A percentile compares a stretch with the other conserved stretches of the same genome.
Evolutionary conservation across 2,329 filamentous ascomycete genomes (phyloP).

Genomic region (Colletotrichum eremochloae): DNA sequence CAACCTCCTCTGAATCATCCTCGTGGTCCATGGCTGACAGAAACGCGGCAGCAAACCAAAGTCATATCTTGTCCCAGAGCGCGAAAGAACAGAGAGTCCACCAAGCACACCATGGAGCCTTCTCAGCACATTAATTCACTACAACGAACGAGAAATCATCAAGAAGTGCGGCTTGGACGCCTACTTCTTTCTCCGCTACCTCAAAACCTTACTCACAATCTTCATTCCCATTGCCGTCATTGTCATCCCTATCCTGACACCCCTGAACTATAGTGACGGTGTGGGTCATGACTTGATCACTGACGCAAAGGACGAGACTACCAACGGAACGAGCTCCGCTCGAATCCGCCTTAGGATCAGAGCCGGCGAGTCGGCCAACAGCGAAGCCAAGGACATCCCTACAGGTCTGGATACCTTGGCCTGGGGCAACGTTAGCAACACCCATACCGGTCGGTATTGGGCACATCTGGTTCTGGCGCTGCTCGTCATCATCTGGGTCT

Average conservation of each 20-base stretch:
- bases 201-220: slow-evolving; percentile 83
- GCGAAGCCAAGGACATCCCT: slow-evolving; percentile 1
- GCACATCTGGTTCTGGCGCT: slow-evolving; percentile 87
- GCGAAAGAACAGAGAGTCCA: slow-evolving; percentile 83
- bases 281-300: slow-evolving; percentile 67
- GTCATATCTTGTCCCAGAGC: slow-evolving; percentile 87
- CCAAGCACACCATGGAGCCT: slow-evolving; percentile 68
- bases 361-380: slow-evolving; percentile 51
- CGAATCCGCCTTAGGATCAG: slow-evolving; percentile 44
- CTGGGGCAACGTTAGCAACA: slow-evolving; percentile 84
- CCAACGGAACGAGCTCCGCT: slow-evolving; percentile 43
- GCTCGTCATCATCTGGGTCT: slow-evolving; percentile 84
- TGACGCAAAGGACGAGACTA: slow-evolving; percentile 37
- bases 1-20: slow-evolving; percentile 8
- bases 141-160: slow-evolving; percentile 85
- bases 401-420: slow-evolving; percentile 85
- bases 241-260: slow-evolving; percentile 87
- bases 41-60: slow-evolving; percentile 74
- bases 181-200: slow-evolving; percentile 96
- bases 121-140: slow-evolving; percentile 72
- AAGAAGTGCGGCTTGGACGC: slow-evolving; percentile 96
- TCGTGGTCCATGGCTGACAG: slow-evolving; percentile 35
- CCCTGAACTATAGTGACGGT: slow-evolving; percentile 84
- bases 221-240: slow-evolving; percentile 86
- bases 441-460: slow-evolving; percentile 79